These are phyloP conservation scores for Halophytophthora polymorphica DNA, from an alignment of 352 stramenopile genomes.

Conservation along the genomic window DNA sequence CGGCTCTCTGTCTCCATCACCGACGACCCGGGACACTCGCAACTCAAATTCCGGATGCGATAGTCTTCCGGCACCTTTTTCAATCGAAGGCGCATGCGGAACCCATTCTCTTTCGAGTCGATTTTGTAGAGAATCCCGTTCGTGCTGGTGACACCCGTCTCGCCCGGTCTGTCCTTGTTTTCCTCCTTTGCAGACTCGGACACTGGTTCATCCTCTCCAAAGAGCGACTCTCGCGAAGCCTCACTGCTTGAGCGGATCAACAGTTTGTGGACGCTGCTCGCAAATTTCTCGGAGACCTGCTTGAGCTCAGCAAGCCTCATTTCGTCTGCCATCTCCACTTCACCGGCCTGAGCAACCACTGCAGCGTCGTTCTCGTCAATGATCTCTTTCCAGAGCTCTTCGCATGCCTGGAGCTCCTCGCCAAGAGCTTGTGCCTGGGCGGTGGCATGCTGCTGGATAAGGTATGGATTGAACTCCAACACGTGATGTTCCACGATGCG, in stretches of 20 bases:
- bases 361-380: constrained; percentile 32
- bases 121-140: constrained; percentile 61
- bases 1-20: constrained; percentile 47
- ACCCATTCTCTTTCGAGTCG: constrained; percentile 58
- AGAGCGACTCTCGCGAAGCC: neutral
- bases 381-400: constrained; percentile 58
- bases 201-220: constrained; percentile 5
- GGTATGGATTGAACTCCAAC: constrained; percentile 68
- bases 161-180: neutral
- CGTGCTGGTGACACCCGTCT: neutral
- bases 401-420: constrained; percentile 46
- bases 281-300: constrained; percentile 71
- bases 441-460: constrained; percentile 53
- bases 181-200: constrained; percentile 1
- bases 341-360: constrained; percentile 18
- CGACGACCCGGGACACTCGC: constrained; percentile 44
- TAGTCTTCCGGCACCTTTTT: constrained; percentile 68
- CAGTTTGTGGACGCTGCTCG: constrained; percentile 74
- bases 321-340: constrained; percentile 36
- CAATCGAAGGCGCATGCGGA: constrained; percentile 72
- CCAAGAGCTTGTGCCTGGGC: constrained; percentile 48
- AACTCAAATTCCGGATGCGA: constrained; percentile 63
- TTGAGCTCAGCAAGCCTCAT: constrained; percentile 56
- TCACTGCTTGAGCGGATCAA: constrained; percentile 33
- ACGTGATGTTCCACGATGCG: constrained; percentile 34